Conservation (phyloP, 768 basidiomycete genomes). For the Russula sp. region DNA sequence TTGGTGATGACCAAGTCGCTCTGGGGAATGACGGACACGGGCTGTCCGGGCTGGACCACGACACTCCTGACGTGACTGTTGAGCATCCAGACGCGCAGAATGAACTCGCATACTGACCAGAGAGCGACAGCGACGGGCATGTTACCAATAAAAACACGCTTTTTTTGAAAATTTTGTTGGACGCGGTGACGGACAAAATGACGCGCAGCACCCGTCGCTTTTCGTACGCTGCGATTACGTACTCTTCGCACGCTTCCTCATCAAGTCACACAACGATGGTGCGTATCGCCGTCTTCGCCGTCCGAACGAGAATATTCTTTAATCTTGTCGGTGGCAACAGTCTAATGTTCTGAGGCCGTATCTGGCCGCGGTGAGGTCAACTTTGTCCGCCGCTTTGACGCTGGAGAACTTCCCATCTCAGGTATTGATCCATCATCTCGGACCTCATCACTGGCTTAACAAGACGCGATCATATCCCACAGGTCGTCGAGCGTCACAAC, state of each 20-base stretch:
- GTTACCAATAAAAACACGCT: slow-evolving; percentile 21
- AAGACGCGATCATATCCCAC: slow-evolving; percentile 22
- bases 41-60: slow-evolving; percentile 49
- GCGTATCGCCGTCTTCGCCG: background rate
- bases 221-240: slow-evolving; percentile 21
- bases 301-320: background rate
- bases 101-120: slow-evolving; percentile 38
- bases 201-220: background rate
- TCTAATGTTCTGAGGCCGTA: slow-evolving; percentile 95
- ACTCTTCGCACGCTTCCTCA: slow-evolving; percentile 38
- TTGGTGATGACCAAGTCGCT: slow-evolving; percentile 77
- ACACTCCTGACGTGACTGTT: slow-evolving; percentile 44
- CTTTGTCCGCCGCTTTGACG: slow-evolving; percentile 94
- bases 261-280: slow-evolving; percentile 14
- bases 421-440: slow-evolving; percentile 36
- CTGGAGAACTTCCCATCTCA: slow-evolving; percentile 98
- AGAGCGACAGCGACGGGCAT: slow-evolving; percentile 60
- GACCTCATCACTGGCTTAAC: slow-evolving; percentile 7
- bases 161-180: background rate
- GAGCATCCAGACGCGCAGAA: slow-evolving; percentile 9
- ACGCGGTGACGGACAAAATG: background rate
- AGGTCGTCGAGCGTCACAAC: slow-evolving; percentile 97
- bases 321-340: slow-evolving; percentile 34
- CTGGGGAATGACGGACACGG: slow-evolving; percentile 49
- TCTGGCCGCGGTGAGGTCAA: slow-evolving; percentile 90